A percentile compares a stretch with the other conserved stretches of the same genome.
Conservation (phyloP, 2,329 filamentous ascomycete genomes). For the Aspergillus felis region DNA sequence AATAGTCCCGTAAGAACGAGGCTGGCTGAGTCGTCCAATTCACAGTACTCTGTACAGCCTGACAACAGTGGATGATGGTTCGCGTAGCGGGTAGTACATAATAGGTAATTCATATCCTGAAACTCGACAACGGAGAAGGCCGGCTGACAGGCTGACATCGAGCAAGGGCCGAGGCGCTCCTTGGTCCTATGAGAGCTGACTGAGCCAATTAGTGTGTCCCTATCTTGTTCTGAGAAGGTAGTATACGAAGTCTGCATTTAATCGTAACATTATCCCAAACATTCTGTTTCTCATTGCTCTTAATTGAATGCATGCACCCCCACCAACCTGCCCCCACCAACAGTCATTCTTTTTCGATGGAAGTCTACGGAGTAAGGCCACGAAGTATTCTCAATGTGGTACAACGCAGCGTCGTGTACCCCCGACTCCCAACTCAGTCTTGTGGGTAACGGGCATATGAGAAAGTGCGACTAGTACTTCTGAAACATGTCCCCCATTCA, state of each 20-base stretch:
- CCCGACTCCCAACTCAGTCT: not conserved
- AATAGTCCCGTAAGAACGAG: not conserved
- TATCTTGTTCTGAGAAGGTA: too few species aligned
- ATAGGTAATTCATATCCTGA: not conserved
- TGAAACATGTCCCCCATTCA: not conserved
- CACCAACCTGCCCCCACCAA: too few species aligned
- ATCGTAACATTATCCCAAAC: not conserved
- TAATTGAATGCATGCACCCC: not conserved
- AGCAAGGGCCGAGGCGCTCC: conserved; percentile 1
- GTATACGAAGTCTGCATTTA: too few species aligned
- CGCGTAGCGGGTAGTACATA: not conserved
- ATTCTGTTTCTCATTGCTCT: not conserved
- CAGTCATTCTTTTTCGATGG: not conserved
- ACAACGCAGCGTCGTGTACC: not conserved
- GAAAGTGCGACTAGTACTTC: not conserved
- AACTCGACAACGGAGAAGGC: not conserved
- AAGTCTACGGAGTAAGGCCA: not conserved
- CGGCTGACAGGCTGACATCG: conserved; percentile 3
- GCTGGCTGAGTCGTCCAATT: not conserved
- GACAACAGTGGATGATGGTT: not conserved
- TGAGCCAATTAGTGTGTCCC: not conserved
- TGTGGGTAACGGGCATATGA: not conserved
- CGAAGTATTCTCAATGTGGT: not conserved
- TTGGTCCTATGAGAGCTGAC: not conserved
- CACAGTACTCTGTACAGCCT: not conserved